Conservation (phyloP, 169 alveolate species). For the Cryptosporidium meleagridis region DNA sequence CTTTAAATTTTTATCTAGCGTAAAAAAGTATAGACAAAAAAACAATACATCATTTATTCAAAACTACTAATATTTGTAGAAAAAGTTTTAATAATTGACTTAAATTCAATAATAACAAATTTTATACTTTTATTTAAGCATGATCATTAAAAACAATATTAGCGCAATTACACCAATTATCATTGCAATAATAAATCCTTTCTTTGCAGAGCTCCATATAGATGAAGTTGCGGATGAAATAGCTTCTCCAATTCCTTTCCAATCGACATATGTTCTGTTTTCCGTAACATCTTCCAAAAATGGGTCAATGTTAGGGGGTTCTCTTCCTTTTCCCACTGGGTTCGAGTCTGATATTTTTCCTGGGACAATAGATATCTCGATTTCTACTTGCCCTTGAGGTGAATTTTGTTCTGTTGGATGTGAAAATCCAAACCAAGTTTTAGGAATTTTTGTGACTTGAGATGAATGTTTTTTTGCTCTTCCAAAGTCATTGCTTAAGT, state of each 20-base stretch:
- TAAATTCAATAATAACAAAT: neutral
- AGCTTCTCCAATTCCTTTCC: constrained; percentile 89
- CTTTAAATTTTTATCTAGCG: constrained; percentile 6
- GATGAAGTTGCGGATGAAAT: constrained; percentile 84
- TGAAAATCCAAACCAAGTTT: constrained; percentile 75
- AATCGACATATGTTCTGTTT: constrained; percentile 89
- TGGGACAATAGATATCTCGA: constrained; percentile 86
- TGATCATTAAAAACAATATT: constrained; percentile 45
- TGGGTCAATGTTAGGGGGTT: constrained; percentile 91
- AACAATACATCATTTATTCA: constrained; percentile 19
- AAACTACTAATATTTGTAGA: neutral
- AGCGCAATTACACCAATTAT: constrained; percentile 65
- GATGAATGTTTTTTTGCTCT: constrained; percentile 82
- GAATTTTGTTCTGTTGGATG: constrained; percentile 83
- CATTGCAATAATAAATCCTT: constrained; percentile 55
- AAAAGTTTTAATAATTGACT: neutral
- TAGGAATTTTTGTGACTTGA: constrained; percentile 33
- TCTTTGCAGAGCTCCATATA: constrained; percentile 74
- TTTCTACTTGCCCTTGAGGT: constrained; percentile 87
- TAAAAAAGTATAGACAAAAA: constrained; percentile 8
- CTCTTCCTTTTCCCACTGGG: constrained; percentile 92
- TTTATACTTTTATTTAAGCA: constrained; percentile 28
- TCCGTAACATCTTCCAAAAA: constrained; percentile 87
- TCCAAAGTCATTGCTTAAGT: constrained; percentile 84
- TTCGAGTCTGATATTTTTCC: constrained; percentile 85